Conservation (phyloP, 208 protist genomes). For the Novymonas esmeraldas region DNA sequence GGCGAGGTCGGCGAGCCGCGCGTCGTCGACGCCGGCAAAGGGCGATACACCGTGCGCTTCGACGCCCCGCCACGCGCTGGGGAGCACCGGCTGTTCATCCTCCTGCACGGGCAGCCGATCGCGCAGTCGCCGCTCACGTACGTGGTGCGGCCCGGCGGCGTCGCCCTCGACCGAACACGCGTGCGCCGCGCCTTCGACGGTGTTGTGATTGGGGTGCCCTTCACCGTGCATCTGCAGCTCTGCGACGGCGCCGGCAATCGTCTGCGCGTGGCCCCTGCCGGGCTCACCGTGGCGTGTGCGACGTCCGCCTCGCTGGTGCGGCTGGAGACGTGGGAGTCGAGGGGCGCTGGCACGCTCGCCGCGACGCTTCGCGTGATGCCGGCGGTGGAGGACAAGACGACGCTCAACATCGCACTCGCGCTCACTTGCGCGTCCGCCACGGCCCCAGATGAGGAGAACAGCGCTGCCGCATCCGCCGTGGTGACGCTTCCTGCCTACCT, state of each 20-base stretch:
- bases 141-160: constrained; percentile 38
- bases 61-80: constrained; percentile 48
- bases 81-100: constrained; percentile 51
- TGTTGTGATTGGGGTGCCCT: constrained; percentile 54
- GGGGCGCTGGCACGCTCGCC: constrained; percentile 9
- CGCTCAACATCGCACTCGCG: constrained; percentile 17
- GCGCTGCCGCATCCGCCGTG: neutral
- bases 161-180: constrained; percentile 39
- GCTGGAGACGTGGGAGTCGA: constrained; percentile 17
- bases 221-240: constrained; percentile 49
- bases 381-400: constrained; percentile 10
- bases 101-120: constrained; percentile 66
- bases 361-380: constrained; percentile 33
- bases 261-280: constrained; percentile 15
- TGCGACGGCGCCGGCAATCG: constrained; percentile 53
- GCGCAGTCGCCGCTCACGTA: constrained; percentile 66
- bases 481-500: constrained; percentile 17
- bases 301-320: constrained; percentile 17
- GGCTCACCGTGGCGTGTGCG: constrained; percentile 12
- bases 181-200: constrained; percentile 52
- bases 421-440: constrained; percentile 5
- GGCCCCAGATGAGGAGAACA: neutral
- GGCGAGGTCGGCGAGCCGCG: constrained; percentile 31
- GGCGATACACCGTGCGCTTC: constrained; percentile 47
- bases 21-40: constrained; percentile 30